Base-by-base conservation (phyloP, 805 yeast species). In the Candida odintsovae region DNA sequence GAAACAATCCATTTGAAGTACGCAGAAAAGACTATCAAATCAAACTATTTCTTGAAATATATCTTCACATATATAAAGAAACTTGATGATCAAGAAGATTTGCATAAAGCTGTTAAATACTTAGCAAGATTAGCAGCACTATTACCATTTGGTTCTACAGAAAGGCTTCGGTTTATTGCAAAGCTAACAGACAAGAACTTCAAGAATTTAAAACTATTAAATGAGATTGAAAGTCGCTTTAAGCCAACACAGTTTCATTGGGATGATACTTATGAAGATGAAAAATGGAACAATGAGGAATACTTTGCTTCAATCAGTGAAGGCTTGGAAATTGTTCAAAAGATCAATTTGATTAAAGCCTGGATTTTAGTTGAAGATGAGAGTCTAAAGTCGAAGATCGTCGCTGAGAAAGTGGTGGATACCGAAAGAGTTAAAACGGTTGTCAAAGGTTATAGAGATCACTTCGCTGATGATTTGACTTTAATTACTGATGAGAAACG, bases 351-450 rank as follows among this genome's bases (percentile, higher is more conserved):
- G 3, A 33, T 56, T 15, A 33, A 47, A 13, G 49, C 54, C 2
- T 57, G 62, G 62, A 36, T 57, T 11, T 21, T 48, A 7, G 39
- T 49, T 15, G 62, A 57, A 44, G 60, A 57, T 38, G 46, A 40
- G 8, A 48, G 44, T 10, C 18, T 57, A 2, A 42, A 44, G 12
- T n/a, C 38, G 3, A 53, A 54, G 36, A 28, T 57, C 16, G 15
- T 5, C 2, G 15, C 22, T 8, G 28, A 28, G 4, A 47, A 49
- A 1, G 33, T 50, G 3, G 40, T 41, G 6, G 41, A 47, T 9
- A 21, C 13, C 18, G 15, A 22, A 3, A 35, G 25, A 16, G 35
- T 47, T 6, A 18, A 28, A 9, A n/a, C 26, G 1, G 46, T 52
- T 1, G 33, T 52, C 3, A 18, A 18, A 15, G 55, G 55, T 5